Conservation (phyloP, 768 basidiomycete species). For the Hemileccinum rubropunctum region DNA sequence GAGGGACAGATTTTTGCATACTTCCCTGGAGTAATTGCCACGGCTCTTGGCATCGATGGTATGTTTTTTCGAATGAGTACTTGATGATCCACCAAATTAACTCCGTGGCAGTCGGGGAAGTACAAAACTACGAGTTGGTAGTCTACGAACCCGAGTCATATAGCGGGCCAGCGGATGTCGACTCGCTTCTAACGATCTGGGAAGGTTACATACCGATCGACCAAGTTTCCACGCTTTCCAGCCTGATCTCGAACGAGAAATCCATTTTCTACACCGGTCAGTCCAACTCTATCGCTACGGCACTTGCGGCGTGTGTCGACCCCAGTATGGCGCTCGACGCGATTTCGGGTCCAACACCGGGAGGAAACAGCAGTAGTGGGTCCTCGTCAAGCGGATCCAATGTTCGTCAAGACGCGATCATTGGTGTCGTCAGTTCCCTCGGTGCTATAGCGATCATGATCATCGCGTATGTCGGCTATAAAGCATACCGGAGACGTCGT, state of each 20-base stretch:
- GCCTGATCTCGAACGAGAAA: slow-evolving; percentile 56
- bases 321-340: slow-evolving; percentile 58
- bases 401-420: slow-evolving; percentile 78
- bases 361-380: slow-evolving; percentile 16
- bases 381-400: slow-evolving; percentile 28
- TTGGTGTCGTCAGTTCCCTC: slow-evolving; percentile 83
- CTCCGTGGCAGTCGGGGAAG: slow-evolving; percentile 34
- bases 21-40: slow-evolving; percentile 51
- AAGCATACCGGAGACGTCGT: slow-evolving; percentile 62
- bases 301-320: slow-evolving; percentile 69
- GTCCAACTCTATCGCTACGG: slow-evolving; percentile 40
- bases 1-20: slow-evolving; percentile 77
- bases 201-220: slow-evolving; percentile 63
- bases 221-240: slow-evolving; percentile 58
- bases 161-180: slow-evolving; percentile 42
- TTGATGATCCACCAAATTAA: slow-evolving; percentile 21
- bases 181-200: slow-evolving; percentile 63
- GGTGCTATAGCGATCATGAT: slow-evolving; percentile 76
- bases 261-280: slow-evolving; percentile 66
- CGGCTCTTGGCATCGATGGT: slow-evolving; percentile 45
- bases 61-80: slow-evolving; percentile 18
- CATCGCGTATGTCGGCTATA: slow-evolving; percentile 68
- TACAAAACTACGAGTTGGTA: slow-evolving; percentile 57
- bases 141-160: slow-evolving; percentile 68
- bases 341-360: slow-evolving; percentile 39